Evolutionary conservation across 306 rosid species (phyloP), one percentile per base, ranked within the genome.

Genomic region (Casuarina cunninghamiana): DNA sequence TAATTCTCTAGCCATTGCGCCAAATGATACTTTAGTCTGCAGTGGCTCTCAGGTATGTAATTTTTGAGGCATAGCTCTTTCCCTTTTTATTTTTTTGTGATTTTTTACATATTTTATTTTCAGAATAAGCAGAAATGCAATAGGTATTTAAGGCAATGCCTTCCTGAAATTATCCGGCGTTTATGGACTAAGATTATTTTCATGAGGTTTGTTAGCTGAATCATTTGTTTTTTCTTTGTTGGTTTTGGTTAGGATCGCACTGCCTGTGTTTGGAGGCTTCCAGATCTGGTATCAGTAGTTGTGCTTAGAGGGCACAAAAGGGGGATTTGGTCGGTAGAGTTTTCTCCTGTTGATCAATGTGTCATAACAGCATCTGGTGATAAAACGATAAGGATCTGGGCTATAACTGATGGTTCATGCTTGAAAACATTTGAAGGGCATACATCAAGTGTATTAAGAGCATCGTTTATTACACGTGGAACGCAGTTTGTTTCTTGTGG

Each of bases 311-410:
- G 98, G 74, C 98, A 95, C 83, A 95, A 91, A 87, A 89, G 97
- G 83, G 98, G 97, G 73, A 83, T 95, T 80, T 95, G 98, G 98
- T 88, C 89, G 32, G 98, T 95, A 39, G 98, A 95, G 80, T 95
- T 95, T 86, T 95, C 98, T 86, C 97, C 98, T 9, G 91, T 92
- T 75, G 98, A 95, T 85, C 97, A 92, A 69, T 95, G 97, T 88
- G 95, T 92, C 62, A 75, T 92, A 78, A 95, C 98, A 17, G 92
- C 98, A 62, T 95, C 98, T 62, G 98, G 98, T 74, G 98, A 95
- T 75, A 92, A 91, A 85, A 91, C 97, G 42, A 87, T 95, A 76
- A 92, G 88, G 89, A 92, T 95, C 78, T 95, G 98, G 98, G 88
- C 92, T 73, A 83, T 95, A 82, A 83, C 97, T 53, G 97, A 95